Percentiles rank a stretch among this genome's conserved stretches.
Conservation (phyloP, 768 basidiomycete species). For the Lentinula guzmanii region DNA sequence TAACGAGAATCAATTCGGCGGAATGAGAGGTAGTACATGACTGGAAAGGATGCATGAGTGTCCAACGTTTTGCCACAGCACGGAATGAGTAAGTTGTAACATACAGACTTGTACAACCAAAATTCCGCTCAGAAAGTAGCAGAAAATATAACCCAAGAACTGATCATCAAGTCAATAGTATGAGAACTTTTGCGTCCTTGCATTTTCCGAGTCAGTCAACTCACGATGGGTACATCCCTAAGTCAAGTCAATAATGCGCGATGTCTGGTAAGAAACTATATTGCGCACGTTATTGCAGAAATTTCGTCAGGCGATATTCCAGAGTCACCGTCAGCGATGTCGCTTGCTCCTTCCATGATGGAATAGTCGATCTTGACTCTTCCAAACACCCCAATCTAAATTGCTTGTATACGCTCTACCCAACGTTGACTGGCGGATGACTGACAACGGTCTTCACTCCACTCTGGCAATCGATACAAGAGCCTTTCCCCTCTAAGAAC, state of each 20-base stretch:
- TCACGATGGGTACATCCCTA: conserved; percentile 8
- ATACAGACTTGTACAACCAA: conserved; percentile 9
- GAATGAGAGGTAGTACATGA: conserved; percentile 6
- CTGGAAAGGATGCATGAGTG: neutral
- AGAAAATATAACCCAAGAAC: conserved; percentile 9
- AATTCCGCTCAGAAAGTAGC: conserved; percentile 6
- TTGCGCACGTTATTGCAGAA: conserved; percentile 6
- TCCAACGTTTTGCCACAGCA: neutral
- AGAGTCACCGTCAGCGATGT: neutral
- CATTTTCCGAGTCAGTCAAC: neutral
- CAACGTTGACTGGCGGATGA: too few relatives aligned
- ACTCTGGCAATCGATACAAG: too few relatives aligned
- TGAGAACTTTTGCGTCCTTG: too few relatives aligned
- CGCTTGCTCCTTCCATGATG: neutral
- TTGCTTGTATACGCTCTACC: too few relatives aligned
- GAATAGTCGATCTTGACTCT: neutral
- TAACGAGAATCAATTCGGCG: neutral
- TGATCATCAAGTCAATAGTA: neutral
- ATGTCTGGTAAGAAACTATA: neutral
- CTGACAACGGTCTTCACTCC: too few relatives aligned
- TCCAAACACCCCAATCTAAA: neutral
- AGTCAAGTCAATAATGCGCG: neutral
- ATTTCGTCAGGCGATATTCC: neutral
- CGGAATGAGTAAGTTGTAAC: neutral
- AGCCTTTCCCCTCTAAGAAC: too few relatives aligned